Percentiles rank a stretch among this genome's conserved stretches.
These are phyloP conservation scores for Plantago major DNA, from an alignment of 257 asterid species.

Conservation along the genomic window DNA sequence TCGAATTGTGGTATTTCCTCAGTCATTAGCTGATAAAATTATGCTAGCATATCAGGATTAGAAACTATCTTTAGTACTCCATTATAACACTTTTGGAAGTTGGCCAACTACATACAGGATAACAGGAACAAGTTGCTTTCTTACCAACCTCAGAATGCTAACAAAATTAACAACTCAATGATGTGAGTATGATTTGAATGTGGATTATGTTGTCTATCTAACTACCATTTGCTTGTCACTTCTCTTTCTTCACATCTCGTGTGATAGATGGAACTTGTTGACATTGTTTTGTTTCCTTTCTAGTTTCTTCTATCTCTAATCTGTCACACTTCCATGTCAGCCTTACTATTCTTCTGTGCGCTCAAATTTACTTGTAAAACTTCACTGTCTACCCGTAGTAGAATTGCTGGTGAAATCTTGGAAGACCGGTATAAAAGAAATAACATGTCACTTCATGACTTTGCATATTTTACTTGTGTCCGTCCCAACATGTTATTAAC, in stretches of 20 bases:
- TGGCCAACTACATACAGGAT: slow-evolving; percentile 9
- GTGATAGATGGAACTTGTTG: neutral
- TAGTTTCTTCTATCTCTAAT: too few relatives aligned
- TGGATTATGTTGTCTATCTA: slow-evolving; percentile 1
- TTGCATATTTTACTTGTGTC: too few relatives aligned
- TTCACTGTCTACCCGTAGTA: too few relatives aligned
- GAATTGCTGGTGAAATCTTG: too few relatives aligned
- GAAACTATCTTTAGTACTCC: neutral
- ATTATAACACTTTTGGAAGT: slow-evolving; percentile 14
- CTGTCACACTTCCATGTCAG: too few relatives aligned
- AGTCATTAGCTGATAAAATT: neutral
- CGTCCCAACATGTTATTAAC: too few relatives aligned
- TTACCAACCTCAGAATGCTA: slow-evolving; percentile 19
- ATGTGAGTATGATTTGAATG: slow-evolving; percentile 9
- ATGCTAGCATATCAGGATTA: neutral
- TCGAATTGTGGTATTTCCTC: slow-evolving; percentile 3
- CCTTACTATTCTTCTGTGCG: too few relatives aligned
- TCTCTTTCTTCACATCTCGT: slow-evolving; percentile 11
- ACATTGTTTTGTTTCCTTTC: too few relatives aligned
- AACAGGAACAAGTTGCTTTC: slow-evolving; percentile 12
- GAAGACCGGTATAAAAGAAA: too few relatives aligned
- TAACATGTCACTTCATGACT: too few relatives aligned
- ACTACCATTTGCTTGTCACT: slow-evolving; percentile 9
- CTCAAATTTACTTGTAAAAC: too few relatives aligned
- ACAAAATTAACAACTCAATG: slow-evolving; percentile 14